These are phyloP conservation scores for Euryodendron excelsum DNA, from an alignment of 148 eudicot species.

Conservation along the genomic window DNA sequence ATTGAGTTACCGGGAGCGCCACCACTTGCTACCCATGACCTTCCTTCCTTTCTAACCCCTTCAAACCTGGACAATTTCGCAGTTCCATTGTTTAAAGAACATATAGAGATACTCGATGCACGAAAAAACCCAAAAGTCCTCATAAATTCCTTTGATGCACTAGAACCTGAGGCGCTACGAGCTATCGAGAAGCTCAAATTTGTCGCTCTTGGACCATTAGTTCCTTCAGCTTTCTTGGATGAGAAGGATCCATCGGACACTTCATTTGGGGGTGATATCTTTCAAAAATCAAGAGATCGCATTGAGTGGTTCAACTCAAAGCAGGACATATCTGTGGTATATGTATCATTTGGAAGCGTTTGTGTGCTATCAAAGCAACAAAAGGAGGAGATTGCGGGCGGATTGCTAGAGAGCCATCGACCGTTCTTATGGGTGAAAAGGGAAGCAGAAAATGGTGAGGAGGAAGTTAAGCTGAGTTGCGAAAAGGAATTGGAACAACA, in stretches of 20 bases:
- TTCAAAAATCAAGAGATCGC: conserved; percentile 24
- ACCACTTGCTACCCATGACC: too few species aligned
- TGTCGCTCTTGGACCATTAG: conserved; percentile 36
- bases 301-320: conserved; percentile 39
- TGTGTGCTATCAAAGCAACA: not conserved
- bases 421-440: too few species aligned
- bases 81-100: conserved; percentile 21
- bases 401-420: not conserved
- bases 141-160: conserved; percentile 33
- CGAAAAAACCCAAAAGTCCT: conserved; percentile 30
- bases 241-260: not conserved
- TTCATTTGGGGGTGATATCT: too few species aligned
- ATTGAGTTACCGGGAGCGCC: too few species aligned
- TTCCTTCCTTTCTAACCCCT: not conserved
- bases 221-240: conserved; percentile 32
- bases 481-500: not conserved
- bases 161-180: conserved; percentile 23
- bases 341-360: conserved; percentile 18
- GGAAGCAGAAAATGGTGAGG: too few species aligned
- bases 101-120: conserved; percentile 29
- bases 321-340: conserved; percentile 5
- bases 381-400: not conserved
- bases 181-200: conserved; percentile 16
- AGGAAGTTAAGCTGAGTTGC: too few species aligned
- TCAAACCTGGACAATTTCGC: not conserved